A percentile compares a stretch with the other conserved stretches of the same genome.
Conservation (phyloP, 331 rosid species). For the Prunus yedoensis region DNA sequence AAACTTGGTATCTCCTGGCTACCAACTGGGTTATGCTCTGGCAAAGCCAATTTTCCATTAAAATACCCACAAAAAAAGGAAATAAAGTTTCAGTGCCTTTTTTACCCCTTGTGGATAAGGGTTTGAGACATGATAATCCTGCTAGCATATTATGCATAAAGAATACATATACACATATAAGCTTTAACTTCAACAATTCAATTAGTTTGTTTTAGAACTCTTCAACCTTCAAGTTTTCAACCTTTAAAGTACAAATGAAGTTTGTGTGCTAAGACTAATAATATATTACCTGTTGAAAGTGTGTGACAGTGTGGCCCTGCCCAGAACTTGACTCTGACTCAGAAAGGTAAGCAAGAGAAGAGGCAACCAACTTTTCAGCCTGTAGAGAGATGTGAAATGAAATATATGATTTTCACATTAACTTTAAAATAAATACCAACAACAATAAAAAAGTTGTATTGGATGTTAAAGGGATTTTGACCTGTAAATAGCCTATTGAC, state of each 20-base stretch:
- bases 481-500: conserved; percentile 43
- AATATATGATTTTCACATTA: neutral
- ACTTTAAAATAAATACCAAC: neutral
- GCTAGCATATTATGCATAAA: neutral
- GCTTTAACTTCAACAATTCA: neutral
- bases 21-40: neutral
- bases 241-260: neutral
- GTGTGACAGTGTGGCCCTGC: conserved; percentile 10
- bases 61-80: neutral
- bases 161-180: neutral
- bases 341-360: conserved; percentile 40
- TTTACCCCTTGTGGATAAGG: no score
- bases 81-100: neutral
- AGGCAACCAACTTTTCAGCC: conserved; percentile 45
- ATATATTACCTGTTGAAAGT: conserved; percentile 41
- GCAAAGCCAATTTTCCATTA: neutral
- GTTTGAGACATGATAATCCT: no score
- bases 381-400: conserved; percentile 22
- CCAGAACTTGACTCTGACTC: conserved; percentile 25
- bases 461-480: conserved; percentile 15
- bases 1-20: conserved; percentile 9
- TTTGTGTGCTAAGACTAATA: neutral
- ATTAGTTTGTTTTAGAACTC: neutral
- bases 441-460: neutral
- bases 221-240: neutral